Evolutionary conservation across 306 rosid species (phyloP).

Genomic region (Fagus sylvatica): DNA sequence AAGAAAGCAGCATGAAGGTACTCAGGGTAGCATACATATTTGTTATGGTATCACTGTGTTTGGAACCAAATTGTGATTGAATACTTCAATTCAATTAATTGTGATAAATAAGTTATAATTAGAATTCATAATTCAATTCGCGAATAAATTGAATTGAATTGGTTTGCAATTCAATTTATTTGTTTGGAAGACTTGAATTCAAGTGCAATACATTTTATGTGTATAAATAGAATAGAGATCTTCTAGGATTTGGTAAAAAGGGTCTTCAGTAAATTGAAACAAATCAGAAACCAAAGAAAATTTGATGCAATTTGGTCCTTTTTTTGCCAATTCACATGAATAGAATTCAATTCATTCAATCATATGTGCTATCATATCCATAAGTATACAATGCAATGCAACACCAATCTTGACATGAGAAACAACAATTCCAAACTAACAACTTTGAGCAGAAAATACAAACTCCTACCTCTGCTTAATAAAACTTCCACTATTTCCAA

Average conservation of each 20-base stretch:
- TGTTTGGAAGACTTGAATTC: neutral
- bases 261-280: neutral
- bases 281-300: neutral
- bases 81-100: neutral
- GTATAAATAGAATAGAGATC: neutral
- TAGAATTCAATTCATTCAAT: neutral
- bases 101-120: neutral
- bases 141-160: neutral
- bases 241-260: neutral
- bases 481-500: slow-evolving; percentile 55
- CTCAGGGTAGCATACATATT: too few species aligned
- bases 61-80: too few species aligned
- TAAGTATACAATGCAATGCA: neutral
- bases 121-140: neutral
- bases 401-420: slow-evolving; percentile 8
- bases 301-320: neutral
- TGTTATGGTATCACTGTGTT: too few species aligned
- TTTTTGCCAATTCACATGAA: neutral
- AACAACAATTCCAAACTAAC: neutral
- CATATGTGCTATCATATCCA: too few species aligned
- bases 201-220: neutral
- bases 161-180: neutral
- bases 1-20: neutral
- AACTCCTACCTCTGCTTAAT: slow-evolving; percentile 51
- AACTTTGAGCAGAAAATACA: neutral